Percentiles rank a stretch among this genome's conserved stretches.
Conservation (phyloP, 306 rosid genomes). For the Pterocarpus macrocarpus region DNA sequence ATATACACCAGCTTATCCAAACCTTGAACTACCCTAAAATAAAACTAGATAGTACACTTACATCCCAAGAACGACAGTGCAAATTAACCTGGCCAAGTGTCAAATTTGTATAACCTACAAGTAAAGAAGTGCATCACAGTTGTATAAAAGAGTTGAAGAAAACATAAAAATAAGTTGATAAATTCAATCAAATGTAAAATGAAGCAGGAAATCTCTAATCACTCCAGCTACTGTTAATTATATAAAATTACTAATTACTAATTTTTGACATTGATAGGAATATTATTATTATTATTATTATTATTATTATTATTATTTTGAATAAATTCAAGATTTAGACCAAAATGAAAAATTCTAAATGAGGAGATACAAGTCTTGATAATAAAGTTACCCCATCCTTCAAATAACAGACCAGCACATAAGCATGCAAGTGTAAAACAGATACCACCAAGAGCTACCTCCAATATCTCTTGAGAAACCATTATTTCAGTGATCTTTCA, state of each 20-base stretch:
- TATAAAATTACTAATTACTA: conserved; percentile 7
- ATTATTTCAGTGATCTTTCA: background rate
- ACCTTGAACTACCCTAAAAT: conserved; percentile 37
- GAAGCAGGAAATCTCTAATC: conserved; percentile 9
- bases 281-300: too few species aligned
- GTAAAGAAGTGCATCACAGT: conserved; percentile 34
- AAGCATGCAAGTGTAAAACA: conserved; percentile 31
- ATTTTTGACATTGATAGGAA: conserved; percentile 6
- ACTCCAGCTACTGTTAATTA: background rate
- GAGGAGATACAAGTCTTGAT: conserved; percentile 23
- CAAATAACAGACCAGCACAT: background rate
- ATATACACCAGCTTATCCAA: conserved; percentile 29
- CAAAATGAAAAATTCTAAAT: conserved; percentile 25
- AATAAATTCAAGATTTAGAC: background rate
- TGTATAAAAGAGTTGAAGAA: background rate
- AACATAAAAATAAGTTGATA: conserved; percentile 12
- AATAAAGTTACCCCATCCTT: conserved; percentile 24
- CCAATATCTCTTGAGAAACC: conserved; percentile 19
- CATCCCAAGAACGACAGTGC: conserved; percentile 26
- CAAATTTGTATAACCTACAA: conserved; percentile 45
- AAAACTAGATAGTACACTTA: conserved; percentile 31
- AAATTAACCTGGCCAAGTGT: conserved; percentile 30
- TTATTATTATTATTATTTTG: too few species aligned
- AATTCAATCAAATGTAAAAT: conserved; percentile 32
- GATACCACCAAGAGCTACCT: conserved; percentile 40